Evolutionary conservation across 352 stramenopile species (phyloP).

Genomic region (Pythium volutum): DNA sequence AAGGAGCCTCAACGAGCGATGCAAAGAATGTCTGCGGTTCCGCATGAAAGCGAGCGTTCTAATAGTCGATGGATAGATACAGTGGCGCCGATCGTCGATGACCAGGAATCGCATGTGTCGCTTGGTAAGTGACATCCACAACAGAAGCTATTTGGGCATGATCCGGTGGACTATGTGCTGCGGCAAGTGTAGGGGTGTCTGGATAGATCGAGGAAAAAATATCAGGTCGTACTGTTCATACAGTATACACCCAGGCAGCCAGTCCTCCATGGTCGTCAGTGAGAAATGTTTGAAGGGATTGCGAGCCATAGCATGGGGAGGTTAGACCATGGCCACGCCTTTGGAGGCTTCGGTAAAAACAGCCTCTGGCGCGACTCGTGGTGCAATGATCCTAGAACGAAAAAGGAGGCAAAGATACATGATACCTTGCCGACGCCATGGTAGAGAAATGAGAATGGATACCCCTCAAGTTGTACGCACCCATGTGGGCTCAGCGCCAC

Average conservation of each 20-base stretch:
- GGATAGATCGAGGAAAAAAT: too few relatives aligned
- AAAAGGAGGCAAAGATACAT: too few relatives aligned
- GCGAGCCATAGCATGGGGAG: not conserved
- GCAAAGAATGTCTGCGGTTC: too few relatives aligned
- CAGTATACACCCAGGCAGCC: too few relatives aligned
- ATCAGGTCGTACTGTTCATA: too few relatives aligned
- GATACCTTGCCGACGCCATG: too few relatives aligned
- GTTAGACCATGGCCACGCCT: not conserved
- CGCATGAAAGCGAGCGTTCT: too few relatives aligned
- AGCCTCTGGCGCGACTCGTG: not conserved
- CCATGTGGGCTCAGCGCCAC: not conserved
- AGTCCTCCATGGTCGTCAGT: not conserved
- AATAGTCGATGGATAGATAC: not conserved
- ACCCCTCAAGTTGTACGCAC: not conserved
- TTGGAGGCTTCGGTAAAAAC: conserved; percentile 2
- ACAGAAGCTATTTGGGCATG: not conserved
- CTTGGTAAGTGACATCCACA: not conserved
- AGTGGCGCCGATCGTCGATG: not conserved
- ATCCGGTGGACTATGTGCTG: too few relatives aligned
- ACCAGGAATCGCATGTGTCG: not conserved
- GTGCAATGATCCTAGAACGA: not conserved
- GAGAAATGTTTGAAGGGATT: not conserved
- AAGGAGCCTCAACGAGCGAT: too few relatives aligned
- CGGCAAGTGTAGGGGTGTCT: too few relatives aligned
- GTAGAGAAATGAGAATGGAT: not conserved